Conservation (phyloP, 306 rosid genomes). For the Canavalia ensiformis region DNA sequence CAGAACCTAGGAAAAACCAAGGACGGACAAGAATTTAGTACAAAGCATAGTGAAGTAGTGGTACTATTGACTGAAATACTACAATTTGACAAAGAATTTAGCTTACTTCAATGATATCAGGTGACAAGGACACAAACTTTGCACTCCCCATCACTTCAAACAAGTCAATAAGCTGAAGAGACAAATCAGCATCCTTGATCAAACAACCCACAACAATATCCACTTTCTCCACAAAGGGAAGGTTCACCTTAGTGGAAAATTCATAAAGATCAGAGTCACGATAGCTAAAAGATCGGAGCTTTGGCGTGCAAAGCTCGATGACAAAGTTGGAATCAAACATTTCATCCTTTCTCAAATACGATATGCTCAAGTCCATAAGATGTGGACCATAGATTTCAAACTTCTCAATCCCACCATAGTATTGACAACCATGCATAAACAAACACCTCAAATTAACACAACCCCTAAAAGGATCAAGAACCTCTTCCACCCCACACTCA, state of each 20-base stretch:
- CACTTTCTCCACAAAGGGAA: background rate
- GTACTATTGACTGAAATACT: background rate
- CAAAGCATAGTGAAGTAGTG: background rate
- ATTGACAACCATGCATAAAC: background rate
- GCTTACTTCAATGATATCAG: background rate
- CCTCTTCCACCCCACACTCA: background rate
- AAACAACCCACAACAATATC: background rate
- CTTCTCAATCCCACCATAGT: background rate
- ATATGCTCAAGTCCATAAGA: background rate
- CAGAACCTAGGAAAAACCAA: background rate
- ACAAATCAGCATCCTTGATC: background rate
- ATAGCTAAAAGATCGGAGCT: background rate
- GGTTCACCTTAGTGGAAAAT: background rate
- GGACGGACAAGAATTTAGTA: background rate
- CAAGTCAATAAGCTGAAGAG: background rate
- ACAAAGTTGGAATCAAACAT: background rate
- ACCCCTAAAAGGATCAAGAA: background rate
- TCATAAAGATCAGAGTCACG: background rate
- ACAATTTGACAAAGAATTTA: background rate
- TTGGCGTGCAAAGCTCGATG: background rate
- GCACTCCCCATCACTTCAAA: constrained; percentile 12
- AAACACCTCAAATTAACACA: background rate
- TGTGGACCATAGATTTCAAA: background rate
- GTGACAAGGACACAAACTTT: background rate
- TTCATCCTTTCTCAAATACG: too few species aligned